Base-by-base conservation (phyloP, 805 yeast genomes). In the Dipodascus geniculatus region DNA sequence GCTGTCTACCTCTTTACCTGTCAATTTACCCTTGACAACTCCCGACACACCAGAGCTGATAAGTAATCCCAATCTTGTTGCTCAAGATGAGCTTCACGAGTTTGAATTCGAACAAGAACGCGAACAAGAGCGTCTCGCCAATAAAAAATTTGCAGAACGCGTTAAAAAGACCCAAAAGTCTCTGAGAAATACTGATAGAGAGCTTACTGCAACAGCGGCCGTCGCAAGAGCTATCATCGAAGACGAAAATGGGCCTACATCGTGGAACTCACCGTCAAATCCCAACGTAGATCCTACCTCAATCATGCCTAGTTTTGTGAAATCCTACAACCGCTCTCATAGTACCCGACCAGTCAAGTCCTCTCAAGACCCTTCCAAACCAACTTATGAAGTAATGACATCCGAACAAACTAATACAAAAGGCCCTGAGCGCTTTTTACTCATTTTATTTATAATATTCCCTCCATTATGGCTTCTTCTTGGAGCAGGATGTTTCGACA, bases 391-490 rank as follows among this genome's bases (percentile, higher is more conserved):
- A 11, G 44, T 38, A 11, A 38, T 17, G 20, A 14, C 17, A 38
- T 6, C 4, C 14, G 14, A 38, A 3, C 6, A 4, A 6, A 17
- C 4, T 6, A 38, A 38, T 9, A 6, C 44, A 9, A 38, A 38
- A 11, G 44, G 44, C 19, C 11, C 20, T 38, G 44, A 38, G 20
- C 17, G 20, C 6, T 38, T 38, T n/a, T 38, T 38, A 38, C 20
- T 38, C 4, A n/a, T 14, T 17, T 14, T 38, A 17, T 38, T 38
- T 17, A 17, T 38, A 4, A 38, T 38, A n/a, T 38, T 38, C 19
- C 44, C 44, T 14, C 44, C 44, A 38, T 38, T 38, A n/a, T 38
- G 44, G 44, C 44, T 38, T n/a, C 44, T 38, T 38, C 20, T 38
- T 6, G 44, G 44, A 38, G 44, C 44, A 38, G 44, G 44, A 6